Evolutionary conservation across 495 filamentous ascomycete genomes (phyloP), one percentile per base, ranked within the genome.

Genomic region (Penicillium egyptiacum): DNA sequence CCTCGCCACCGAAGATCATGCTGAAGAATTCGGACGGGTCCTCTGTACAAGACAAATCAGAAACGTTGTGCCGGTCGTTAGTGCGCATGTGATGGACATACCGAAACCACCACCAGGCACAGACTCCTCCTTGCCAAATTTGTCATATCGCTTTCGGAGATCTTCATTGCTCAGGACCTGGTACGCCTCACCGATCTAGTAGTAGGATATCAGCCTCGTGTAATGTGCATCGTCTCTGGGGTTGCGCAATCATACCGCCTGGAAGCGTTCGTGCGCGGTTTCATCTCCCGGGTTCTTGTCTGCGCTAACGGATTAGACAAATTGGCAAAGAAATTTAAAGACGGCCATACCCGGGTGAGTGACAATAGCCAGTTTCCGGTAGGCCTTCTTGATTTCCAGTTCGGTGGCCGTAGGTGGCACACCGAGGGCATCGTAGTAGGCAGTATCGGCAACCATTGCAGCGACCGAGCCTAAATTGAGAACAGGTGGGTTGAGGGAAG

Each of bases 311-410:
- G 1, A 26, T 55, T 46, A 55, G 30, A 35, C 16, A 44, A 0
- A 5, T 6, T 35, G 22, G 4, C 20, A 9, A 5, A 4, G 31
- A 12, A 22, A 46, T 3, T 7, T 12, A 25, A 6, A 35, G 4
- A 7, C 1, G 3, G 11, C 1, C 71, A 30, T 73, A 86, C 83
- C 83, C n/a, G 86, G 86, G 63, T 88, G 86, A 56, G 86, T 85
- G 55, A 81, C 79, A 63, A 99, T 96, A 44, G 94, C 94, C 30
- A 94, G 86, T 73, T 92, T 98, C 57, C 94, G 83, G 73, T 99
- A 99, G n/a, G 94, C 94, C 75, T 98, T 98, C 79, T 99, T 99
- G 75, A 99, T 97, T 60, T 99, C 95, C 8, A 98, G 86, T 69
- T 96, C 91, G 53, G 91, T 88, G 17, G 94, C 95, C 11, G 86